Base-by-base conservation (phyloP, 1,284 basidiomycete genomes). In the Apiotrichum domesticum region DNA sequence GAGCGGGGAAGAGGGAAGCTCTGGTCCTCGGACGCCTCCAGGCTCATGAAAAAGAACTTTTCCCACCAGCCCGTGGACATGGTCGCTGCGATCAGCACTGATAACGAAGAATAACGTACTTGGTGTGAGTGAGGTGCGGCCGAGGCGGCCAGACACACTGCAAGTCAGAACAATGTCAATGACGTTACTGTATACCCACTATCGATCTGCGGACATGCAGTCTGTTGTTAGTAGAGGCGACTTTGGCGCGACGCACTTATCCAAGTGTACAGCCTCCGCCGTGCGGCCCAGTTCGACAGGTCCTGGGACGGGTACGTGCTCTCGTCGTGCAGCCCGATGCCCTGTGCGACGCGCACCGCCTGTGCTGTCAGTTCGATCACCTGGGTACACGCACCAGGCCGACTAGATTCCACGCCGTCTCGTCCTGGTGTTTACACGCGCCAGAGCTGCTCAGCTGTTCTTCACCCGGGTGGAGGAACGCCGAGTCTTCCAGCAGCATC, bases 41-140 rank as follows among this genome's bases (percentile, higher is more conserved):
- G n/a, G 33, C 53, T 59, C 15, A 55, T 49, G 29, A 46, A 51
- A 32, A 37, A 46, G 34, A 55, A 41, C 10, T 13, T 37, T 34
- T 63, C 58, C 61, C 61, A 63, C 61, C 61, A 63, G 21, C 52
- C 35, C 45, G 58, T 54, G 2, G 53, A 53, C 61, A 63, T 63
- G 34, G 57, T 21, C 6, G 33, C 21, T 42, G 46, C 3, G 10
- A 21, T 21, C 21, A 21, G 21, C 21, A 21, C 21, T 21, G 21
- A 21, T 21, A 21, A 21, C 21, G 21, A 21, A 49, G 14, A 45
- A 40, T 7, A 15, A 34, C 56, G 4, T 41, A 54, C 56, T 55
- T 51, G 57, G 57, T 9, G 57, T 56, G 29, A 63, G 51, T 0
- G 61, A 59, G 1, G 51, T 56, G 39, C 58, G 35, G 21, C 54